These are phyloP conservation scores for Speleostelium caveatum DNA, from an alignment of 78 protist species.

Conservation along the genomic window DNA sequence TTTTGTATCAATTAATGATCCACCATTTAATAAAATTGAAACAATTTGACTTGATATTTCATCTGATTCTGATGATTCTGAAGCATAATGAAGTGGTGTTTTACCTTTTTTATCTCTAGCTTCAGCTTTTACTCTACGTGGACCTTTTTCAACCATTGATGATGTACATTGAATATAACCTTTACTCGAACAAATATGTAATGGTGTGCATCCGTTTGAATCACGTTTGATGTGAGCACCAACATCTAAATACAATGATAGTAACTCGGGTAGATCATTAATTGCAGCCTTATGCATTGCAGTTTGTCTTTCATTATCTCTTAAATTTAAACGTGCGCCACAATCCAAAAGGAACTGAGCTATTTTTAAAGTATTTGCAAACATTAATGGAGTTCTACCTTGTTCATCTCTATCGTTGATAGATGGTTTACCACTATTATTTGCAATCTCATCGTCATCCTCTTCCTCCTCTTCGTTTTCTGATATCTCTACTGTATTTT, in stretches of 20 bases:
- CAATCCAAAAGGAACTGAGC: conserved; percentile 29
- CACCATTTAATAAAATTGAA: conserved; percentile 18
- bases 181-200: conserved; percentile 37
- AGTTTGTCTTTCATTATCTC: conserved; percentile 74
- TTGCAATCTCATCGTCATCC: conserved; percentile 43
- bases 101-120: conserved; percentile 74
- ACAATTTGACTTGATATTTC: conserved; percentile 43
- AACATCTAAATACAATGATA: conserved; percentile 22
- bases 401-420: conserved; percentile 51
- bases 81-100: conserved; percentile 74
- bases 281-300: conserved; percentile 52
- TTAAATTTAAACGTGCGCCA: conserved; percentile 41
- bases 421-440: conserved; percentile 14
- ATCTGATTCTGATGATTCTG: conserved; percentile 37
- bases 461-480: conserved; percentile 31
- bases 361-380: not conserved
- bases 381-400: conserved; percentile 76
- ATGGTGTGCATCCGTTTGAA: conserved; percentile 53
- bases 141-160: conserved; percentile 49
- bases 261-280: not conserved
- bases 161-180: conserved; percentile 35
- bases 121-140: conserved; percentile 74
- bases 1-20: conserved; percentile 62
- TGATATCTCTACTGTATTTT: not conserved
- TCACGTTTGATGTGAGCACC: conserved; percentile 76